These are phyloP conservation scores for Penicillium freii DNA, from an alignment of 2,329 filamentous ascomycete genomes.

Conservation along the genomic window DNA sequence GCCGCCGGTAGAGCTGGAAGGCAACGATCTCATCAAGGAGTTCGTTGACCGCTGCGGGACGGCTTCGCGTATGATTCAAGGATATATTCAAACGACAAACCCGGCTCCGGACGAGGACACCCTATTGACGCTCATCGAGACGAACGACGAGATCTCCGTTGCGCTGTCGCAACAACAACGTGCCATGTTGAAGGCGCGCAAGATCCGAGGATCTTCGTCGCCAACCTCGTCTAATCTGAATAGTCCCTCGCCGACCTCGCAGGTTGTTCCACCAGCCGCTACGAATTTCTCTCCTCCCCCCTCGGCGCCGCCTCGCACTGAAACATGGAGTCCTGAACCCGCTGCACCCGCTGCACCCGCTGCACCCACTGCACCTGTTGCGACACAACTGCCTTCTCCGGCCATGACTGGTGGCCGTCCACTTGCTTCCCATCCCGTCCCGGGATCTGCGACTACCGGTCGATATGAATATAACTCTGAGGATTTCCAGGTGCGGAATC, in stretches of 20 bases:
- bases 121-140: slow-evolving; percentile 89
- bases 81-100: slow-evolving; percentile 76
- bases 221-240: slow-evolving; percentile 12
- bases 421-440: neutral
- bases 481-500: slow-evolving; percentile 43
- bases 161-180: slow-evolving; percentile 82
- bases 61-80: slow-evolving; percentile 77
- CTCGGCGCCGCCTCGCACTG: neutral
- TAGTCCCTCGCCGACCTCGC: slow-evolving; percentile 21
- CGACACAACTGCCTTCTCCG: slow-evolving; percentile 12
- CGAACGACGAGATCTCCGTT: slow-evolving; percentile 83
- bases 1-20: slow-evolving; percentile 68
- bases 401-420: slow-evolving; percentile 13
- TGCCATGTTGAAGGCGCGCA: slow-evolving; percentile 63
- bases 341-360: slow-evolving; percentile 5
- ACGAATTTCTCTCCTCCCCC: slow-evolving; percentile 9
- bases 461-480: slow-evolving; percentile 39
- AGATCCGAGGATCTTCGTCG: slow-evolving; percentile 28
- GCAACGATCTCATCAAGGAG: slow-evolving; percentile 87
- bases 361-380: slow-evolving; percentile 2
- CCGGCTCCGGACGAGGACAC: slow-evolving; percentile 89
- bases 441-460: neutral
- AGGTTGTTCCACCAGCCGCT: slow-evolving; percentile 16
- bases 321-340: neutral
- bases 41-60: slow-evolving; percentile 82